phyloP scores from a whole-genome alignment of 2,329 filamentous ascomycete species.

The Fusarium sp. region DNA sequence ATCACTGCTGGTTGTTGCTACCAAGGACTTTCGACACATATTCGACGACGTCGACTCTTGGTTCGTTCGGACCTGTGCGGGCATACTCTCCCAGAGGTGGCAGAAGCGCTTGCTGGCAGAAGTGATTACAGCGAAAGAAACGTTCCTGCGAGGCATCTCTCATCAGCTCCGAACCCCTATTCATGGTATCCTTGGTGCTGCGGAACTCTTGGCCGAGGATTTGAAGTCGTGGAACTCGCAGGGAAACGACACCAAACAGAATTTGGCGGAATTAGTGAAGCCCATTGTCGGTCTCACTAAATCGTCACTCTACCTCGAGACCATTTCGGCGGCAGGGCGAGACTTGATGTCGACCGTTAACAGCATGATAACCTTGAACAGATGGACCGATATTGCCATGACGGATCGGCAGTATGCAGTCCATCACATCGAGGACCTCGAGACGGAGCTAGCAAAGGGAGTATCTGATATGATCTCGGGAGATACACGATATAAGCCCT shows the following conservation, averaged over 20 bases:
- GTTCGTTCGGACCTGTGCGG: conserved; percentile 55
- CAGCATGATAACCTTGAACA: conserved; percentile 53
- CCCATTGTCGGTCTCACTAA: neutral
- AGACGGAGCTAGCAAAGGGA: conserved; percentile 23
- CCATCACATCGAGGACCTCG: conserved; percentile 19
- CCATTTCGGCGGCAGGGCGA: conserved; percentile 53
- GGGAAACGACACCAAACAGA: neutral
- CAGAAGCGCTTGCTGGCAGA: conserved; percentile 53
- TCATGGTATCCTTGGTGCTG: conserved; percentile 55
- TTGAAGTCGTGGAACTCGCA: conserved; percentile 39
- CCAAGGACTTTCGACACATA: conserved; percentile 53
- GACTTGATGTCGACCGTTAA: conserved; percentile 58
- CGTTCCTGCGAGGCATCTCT: conserved; percentile 56
- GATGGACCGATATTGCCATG: conserved; percentile 51
- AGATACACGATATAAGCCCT: conserved; percentile 17
- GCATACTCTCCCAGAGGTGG: conserved; percentile 50
- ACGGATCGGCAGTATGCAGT: conserved; percentile 44
- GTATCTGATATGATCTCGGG: neutral
- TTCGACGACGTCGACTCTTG: conserved; percentile 60
- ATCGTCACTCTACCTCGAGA: conserved; percentile 40
- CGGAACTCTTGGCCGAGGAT: conserved; percentile 55
- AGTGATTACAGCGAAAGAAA: conserved; percentile 55
- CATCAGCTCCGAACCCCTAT: conserved; percentile 61
- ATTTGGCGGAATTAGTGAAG: conserved; percentile 9
- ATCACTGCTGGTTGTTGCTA: conserved; percentile 52